Base-by-base conservation (phyloP, 2,329 filamentous ascomycete genomes). In the Neurospora sp. region DNA sequence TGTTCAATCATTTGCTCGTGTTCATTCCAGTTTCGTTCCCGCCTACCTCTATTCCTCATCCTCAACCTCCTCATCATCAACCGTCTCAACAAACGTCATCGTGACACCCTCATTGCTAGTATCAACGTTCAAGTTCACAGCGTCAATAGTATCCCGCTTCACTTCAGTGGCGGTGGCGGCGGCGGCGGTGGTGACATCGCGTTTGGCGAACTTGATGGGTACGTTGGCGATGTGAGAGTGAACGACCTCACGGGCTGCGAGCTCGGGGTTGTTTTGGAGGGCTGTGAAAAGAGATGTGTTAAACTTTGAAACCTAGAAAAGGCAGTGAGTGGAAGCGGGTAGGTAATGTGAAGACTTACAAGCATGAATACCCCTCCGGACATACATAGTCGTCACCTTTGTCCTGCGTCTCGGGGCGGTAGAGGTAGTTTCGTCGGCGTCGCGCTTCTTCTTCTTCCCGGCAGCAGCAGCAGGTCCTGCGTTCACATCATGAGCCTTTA, bases 381-480 rank as follows among this genome's bases (percentile, higher is more conserved):
- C 78, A 71, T 82, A 83, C 82, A 83, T 83, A 72, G 81, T 82
- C 66, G 82, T 83, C 70, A 83, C 81, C 76, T 81, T 82, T 69
- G 81, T 78, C 66, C 80, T 79, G 66, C 78, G 79, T 69, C 77
- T 77, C n/a, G 79, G 78, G 43, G 78, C 68, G 40, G 69, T 33
- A 33, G 28, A 33, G 23, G 70, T 43, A 6, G 70, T 70, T 13
- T 69, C 67, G 46, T 70, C 67, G 19, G 58, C 52, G 36, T 75
- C 73, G 4, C 76, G 74, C 73, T 75, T 75, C 42, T 58, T 71
- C 46, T 58, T 71, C 46, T 58, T 52, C 15, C 28, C n/a, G 5
- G 13, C 52, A 19, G 23, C 46, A 0, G 52, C 66, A 67, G 43
- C 66, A 28, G 68, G 67, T 38, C n/a, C 69, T 46, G 66, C 69